Base-by-base conservation (phyloP, 768 basidiomycete genomes). In the Naganishia antarctica region DNA sequence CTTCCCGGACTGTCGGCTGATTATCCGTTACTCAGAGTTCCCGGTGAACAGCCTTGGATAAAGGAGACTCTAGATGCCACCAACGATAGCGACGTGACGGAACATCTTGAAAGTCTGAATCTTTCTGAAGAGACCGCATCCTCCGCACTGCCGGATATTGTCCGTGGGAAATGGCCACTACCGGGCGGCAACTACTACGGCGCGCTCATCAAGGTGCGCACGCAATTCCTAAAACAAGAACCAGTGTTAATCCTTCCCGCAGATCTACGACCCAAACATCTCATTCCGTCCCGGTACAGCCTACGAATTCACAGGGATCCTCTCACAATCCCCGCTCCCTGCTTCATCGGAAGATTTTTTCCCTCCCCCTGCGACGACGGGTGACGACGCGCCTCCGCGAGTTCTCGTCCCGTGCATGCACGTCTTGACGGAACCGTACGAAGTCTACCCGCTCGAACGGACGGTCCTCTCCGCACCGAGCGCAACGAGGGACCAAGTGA, bases 151-250 rank as follows among this genome's bases (percentile, higher is more conserved):
- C 72, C 66, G 0, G 8, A 13, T 15, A 59, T 41, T 16, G 70
- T 70, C 1, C 68, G 73, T 46, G 46, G 65, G 2, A 74, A 76
- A 63, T 75, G 47, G 47, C 75, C 74, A 4, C 45, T 73, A n/a
- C 69, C 69, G 3, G 68, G 51, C 0, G 66, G 63, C 1, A 64
- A 68, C 21, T 76, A 76, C 50, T 32, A 68, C 9, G 76, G 76
- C 1, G 73, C 73, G n/a, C 47, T 77, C n/a, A 60, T 77, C 64
- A 77, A 77, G 69, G 74, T 71, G 45, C 61, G 69, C 29, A n/a
- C 18, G 23, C 21, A 8, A 3, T 34, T 3, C 15, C 5, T 18
- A 8, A 31, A 2, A 11, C 49, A 3, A 50, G 29, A 11, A 2
- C 25, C 45, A 31, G 13, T 23, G 25, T 13, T 28, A 3, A 58